A percentile compares a stretch with the other conserved stretches of the same genome.
These are phyloP conservation scores for Ploettnerulaceae sp. DNA, from an alignment of 2,329 filamentous ascomycete species.

Conservation along the genomic window DNA sequence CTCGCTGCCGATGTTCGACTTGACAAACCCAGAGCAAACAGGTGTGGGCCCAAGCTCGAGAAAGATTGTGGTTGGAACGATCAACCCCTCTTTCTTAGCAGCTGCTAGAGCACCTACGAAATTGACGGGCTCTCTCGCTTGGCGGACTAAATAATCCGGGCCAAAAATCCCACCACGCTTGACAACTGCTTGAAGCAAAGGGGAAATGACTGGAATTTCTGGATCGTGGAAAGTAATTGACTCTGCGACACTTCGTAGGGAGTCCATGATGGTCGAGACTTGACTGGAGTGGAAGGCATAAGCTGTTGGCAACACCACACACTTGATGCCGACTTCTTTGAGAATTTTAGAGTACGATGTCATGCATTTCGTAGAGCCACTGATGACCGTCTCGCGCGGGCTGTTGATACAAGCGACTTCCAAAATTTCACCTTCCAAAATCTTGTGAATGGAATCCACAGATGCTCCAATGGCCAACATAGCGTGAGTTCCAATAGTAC, in stretches of 20 bases:
- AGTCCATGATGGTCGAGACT: conserved; percentile 33
- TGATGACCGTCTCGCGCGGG: conserved; percentile 67
- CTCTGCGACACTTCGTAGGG: conserved; percentile 51
- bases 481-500: conserved; percentile 60
- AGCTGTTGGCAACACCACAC: conserved; percentile 41
- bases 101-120: conserved; percentile 57
- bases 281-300: conserved; percentile 63
- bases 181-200: conserved; percentile 57
- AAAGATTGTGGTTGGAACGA: conserved; percentile 60
- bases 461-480: conserved; percentile 54
- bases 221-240: conserved; percentile 49
- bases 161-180: conserved; percentile 50
- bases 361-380: conserved; percentile 50
- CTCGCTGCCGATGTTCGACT: conserved; percentile 51
- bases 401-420: conserved; percentile 67
- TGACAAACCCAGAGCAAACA: conserved; percentile 63
- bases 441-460: conserved; percentile 49
- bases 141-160: conserved; percentile 57
- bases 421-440: conserved; percentile 43
- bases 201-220: conserved; percentile 59
- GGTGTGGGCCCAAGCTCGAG: conserved; percentile 70
- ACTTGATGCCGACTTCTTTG: conserved; percentile 49
- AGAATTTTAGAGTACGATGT: conserved; percentile 43
- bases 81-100: conserved; percentile 51
- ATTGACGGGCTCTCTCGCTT: conserved; percentile 63